Evolutionary conservation across 129 eudicot species (phyloP).

Genomic region (Saposhnikovia divaricata): DNA sequence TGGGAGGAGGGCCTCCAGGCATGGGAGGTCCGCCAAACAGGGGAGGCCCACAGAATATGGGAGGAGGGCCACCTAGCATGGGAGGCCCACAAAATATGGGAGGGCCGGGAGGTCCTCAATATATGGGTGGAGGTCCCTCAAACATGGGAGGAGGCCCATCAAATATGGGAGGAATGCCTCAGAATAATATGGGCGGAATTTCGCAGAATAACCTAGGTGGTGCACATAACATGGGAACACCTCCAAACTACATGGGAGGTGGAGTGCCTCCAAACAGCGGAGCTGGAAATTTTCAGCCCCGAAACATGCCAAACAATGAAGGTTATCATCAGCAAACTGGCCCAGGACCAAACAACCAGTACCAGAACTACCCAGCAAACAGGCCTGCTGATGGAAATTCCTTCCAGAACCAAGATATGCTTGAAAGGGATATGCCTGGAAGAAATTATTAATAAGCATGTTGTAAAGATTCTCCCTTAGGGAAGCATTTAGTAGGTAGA

Average conservation of each 20-base stretch:
- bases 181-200: constrained; percentile 14
- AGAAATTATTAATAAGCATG: constrained; percentile 31
- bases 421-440: constrained; percentile 62
- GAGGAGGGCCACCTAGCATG: constrained; percentile 14
- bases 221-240: background rate
- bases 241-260: constrained; percentile 14
- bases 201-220: constrained; percentile 6
- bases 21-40: constrained; percentile 22
- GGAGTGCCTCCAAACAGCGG: constrained; percentile 22
- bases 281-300: constrained; percentile 27
- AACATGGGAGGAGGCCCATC: constrained; percentile 10
- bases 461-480: constrained; percentile 1
- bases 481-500: background rate
- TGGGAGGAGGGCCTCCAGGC: constrained; percentile 25
- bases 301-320: constrained; percentile 36
- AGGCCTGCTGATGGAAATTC: constrained; percentile 35
- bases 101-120: too few relatives aligned
- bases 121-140: background rate
- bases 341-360: constrained; percentile 32
- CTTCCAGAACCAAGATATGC: constrained; percentile 45
- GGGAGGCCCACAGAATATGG: constrained; percentile 23
- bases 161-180: constrained; percentile 20
- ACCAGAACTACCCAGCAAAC: constrained; percentile 34
- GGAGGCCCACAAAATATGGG: constrained; percentile 15
- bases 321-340: constrained; percentile 39